Evolutionary conservation across 768 basidiomycete species (phyloP), one percentile per base, ranked within the genome.

Genomic region (Leucocoprinus sp.): DNA sequence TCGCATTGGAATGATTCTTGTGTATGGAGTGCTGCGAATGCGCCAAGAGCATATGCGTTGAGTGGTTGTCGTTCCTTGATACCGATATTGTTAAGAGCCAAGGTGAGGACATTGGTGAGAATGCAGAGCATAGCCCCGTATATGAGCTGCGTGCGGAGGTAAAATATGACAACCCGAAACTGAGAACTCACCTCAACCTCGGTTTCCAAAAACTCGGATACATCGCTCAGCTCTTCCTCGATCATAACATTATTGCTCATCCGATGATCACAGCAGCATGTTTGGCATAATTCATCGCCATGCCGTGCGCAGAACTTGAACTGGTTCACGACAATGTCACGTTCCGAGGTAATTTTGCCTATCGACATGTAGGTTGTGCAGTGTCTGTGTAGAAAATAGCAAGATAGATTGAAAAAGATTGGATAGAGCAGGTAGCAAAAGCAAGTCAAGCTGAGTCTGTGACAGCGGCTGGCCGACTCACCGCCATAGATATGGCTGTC

Each of bases 221-320:
- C 43, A 5, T 57, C 54, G 8, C 49, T 48, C 18, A 63, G 29
- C 21, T 61, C 51, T 17, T 62, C 56, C 18, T 60, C 54, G 34
- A 64, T 57, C n/a, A 45, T 52, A 24, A 53, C 48, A 50, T 64
- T 65, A 48, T 67, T 67, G 26, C 52, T 51, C 50, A 61, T 52
- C 17, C 64, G 58, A 48, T 64, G 59, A 50, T 65, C 65, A 41
- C 55, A 61, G 43, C 29, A 57, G 45, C 65, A 67, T 19, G 11
- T 26, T 34, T 55, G 51, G 36, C 64, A 67, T 29, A 52, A 52
- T 48, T 67, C 64, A 15, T 55, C 54, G 23, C 65, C 64, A 35
- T 67, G 65, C 18, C 53, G 55, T 2, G 45, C 37, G 39, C 64
- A 67, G 52, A 66, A 67, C 50, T 55, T 58, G 45, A 65, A 63